phyloP scores from a whole-genome alignment of 768 basidiomycete genomes.

The Collybia mongolica region DNA sequence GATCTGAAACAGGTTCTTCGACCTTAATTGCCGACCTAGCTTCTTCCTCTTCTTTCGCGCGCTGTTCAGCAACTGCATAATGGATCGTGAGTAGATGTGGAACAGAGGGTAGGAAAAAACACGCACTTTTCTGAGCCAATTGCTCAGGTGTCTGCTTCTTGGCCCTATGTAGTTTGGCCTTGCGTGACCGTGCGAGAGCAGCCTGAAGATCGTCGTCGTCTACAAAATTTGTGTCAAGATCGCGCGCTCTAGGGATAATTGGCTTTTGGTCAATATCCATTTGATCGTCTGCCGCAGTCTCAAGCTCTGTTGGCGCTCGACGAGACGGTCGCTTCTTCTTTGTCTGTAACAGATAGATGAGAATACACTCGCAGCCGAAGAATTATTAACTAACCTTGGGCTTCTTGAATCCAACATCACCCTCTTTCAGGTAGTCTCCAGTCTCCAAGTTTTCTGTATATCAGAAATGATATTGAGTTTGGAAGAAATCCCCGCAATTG shows the following conservation, averaged over 20 bases:
- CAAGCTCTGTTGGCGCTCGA: slow-evolving; percentile 56
- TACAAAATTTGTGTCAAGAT: slow-evolving; percentile 87
- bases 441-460: slow-evolving; percentile 77
- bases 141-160: slow-evolving; percentile 83
- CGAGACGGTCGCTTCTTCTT: slow-evolving; percentile 90
- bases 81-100: slow-evolving; percentile 7
- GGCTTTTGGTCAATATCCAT: slow-evolving; percentile 86
- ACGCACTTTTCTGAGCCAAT: slow-evolving; percentile 71
- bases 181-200: slow-evolving; percentile 81
- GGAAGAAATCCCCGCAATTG: no score
- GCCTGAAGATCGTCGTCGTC: slow-evolving; percentile 99
- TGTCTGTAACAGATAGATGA: slow-evolving; percentile 45
- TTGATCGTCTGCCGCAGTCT: slow-evolving; percentile 43
- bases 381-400: slow-evolving; percentile 57
- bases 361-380: background rate
- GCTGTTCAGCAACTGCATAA: slow-evolving; percentile 60
- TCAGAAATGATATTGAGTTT: background rate
- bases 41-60: slow-evolving; percentile 48
- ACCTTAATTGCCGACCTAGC: slow-evolving; percentile 40
- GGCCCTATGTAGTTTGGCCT: slow-evolving; percentile 74
- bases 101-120: background rate
- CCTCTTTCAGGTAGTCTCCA: slow-evolving; percentile 88
- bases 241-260: slow-evolving; percentile 62
- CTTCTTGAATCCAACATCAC: slow-evolving; percentile 94
- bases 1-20: slow-evolving; percentile 41